These are phyloP conservation scores for Spathaspora boniae DNA, from an alignment of 805 yeast species.

Conservation along the genomic window DNA sequence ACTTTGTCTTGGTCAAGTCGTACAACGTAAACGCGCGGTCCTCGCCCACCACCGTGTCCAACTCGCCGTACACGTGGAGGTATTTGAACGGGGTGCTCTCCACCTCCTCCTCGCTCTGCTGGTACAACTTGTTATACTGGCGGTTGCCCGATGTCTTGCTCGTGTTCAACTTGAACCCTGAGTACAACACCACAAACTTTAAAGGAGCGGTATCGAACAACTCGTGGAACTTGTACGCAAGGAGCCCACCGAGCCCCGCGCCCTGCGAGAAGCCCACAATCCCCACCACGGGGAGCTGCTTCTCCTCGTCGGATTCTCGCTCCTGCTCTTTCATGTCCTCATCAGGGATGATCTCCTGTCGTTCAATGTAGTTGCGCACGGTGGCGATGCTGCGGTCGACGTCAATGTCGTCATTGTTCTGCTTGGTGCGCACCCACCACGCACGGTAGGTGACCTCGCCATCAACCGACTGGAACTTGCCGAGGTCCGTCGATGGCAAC, in stretches of 20 bases:
- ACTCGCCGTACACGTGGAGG: conserved; percentile 81
- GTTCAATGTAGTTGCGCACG: conserved; percentile 48
- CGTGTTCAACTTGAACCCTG: conserved; percentile 52
- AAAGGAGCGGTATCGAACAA: conserved; percentile 46
- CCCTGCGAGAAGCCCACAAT: conserved; percentile 93
- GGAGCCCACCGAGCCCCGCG: conserved; percentile 76
- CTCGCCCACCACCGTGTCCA: conserved; percentile 81
- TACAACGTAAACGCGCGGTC: conserved; percentile 63
- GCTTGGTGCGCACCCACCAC: conserved; percentile 70
- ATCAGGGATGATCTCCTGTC: conserved; percentile 48
- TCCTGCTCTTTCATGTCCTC: conserved; percentile 19
- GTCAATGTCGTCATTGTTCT: conserved; percentile 39
- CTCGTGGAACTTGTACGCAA: conserved; percentile 56
- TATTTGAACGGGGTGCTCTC: conserved; percentile 24
- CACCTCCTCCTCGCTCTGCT: conserved; percentile 19
- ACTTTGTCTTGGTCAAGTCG: conserved; percentile 35
- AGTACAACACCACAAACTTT: conserved; percentile 72
- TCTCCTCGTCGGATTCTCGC: conserved; percentile 18
- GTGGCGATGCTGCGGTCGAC: conserved; percentile 50
- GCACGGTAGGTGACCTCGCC: conserved; percentile 46
- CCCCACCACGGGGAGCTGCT: conserved; percentile 69
- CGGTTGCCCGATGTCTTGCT: conserved; percentile 21
- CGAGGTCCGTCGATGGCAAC: conserved; percentile 65
- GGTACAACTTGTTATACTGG: conserved; percentile 21
- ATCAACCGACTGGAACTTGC: conserved; percentile 41